Conservation (phyloP, 352 stramenopile species). For the Phytophthora crassamura region DNA sequence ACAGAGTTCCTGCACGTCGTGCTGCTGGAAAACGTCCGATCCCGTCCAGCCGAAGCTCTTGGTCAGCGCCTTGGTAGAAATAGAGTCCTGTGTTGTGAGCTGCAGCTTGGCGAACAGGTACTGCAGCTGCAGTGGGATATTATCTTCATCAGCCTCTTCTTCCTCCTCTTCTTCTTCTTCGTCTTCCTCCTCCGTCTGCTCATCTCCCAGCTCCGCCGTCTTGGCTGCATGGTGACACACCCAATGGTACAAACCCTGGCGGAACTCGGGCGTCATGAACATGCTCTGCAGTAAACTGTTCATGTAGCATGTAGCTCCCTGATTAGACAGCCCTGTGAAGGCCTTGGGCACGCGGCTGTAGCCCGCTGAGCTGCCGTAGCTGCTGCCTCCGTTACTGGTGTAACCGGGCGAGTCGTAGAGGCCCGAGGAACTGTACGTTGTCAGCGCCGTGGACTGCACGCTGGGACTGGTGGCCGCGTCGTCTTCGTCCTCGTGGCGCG, state of each 20-base stretch:
- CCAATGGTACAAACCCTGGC: slow-evolving; percentile 83
- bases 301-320: slow-evolving; percentile 95
- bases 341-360: slow-evolving; percentile 37
- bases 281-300: slow-evolving; percentile 93
- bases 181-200: slow-evolving; percentile 13
- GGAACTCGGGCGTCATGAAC: slow-evolving; percentile 91
- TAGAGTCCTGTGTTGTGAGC: slow-evolving; percentile 68
- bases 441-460: slow-evolving; percentile 51
- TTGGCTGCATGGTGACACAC: slow-evolving; percentile 22
- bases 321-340: slow-evolving; percentile 89
- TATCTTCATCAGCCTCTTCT: slow-evolving; percentile 70
- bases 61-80: slow-evolving; percentile 87
- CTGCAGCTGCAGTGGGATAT: slow-evolving; percentile 91
- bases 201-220: neutral
- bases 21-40: slow-evolving; percentile 90
- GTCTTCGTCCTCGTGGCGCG: slow-evolving; percentile 24
- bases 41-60: slow-evolving; percentile 94
- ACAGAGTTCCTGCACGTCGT: slow-evolving; percentile 93
- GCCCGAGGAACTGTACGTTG: slow-evolving; percentile 50
- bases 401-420: slow-evolving; percentile 61
- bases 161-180: slow-evolving; percentile 34
- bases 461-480: slow-evolving; percentile 23
- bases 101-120: slow-evolving; percentile 93
- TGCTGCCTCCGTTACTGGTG: slow-evolving; percentile 39
- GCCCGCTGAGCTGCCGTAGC: slow-evolving; percentile 31